Conservation (phyloP, 139 green algal species). For the Auxenochlorella pyrenoidosa region DNA sequence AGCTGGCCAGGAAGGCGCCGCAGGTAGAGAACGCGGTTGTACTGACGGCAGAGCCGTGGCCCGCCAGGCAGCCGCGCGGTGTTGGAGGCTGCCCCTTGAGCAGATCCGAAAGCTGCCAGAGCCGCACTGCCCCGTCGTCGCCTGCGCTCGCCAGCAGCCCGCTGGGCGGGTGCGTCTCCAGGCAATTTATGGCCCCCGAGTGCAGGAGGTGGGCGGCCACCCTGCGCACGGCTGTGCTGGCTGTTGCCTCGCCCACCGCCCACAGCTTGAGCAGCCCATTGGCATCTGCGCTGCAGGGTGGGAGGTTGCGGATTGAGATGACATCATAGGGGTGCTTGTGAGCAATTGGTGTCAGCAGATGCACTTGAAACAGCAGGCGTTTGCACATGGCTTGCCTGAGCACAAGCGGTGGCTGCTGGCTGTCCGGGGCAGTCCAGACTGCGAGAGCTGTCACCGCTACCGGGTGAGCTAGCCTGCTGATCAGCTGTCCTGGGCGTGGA, state of each 20-base stretch:
- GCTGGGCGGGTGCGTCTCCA: neutral
- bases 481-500: neutral
- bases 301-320: neutral
- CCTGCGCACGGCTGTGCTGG: neutral
- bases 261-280: constrained; percentile 19
- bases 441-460: neutral
- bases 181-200: neutral
- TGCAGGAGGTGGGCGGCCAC: constrained; percentile 11
- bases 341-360: neutral
- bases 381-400: neutral
- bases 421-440: neutral
- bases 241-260: neutral
- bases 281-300: neutral
- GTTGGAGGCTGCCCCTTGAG: neutral
- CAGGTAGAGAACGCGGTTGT: neutral
- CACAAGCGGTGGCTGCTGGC: neutral
- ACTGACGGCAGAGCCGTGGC: neutral
- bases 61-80: neutral
- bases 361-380: neutral
- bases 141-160: constrained; percentile 11
- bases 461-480: neutral
- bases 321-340: neutral
- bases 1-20: constrained; percentile 22
- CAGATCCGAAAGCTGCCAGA: constrained; percentile 2
- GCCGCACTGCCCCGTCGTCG: neutral